Evolutionary conservation across 257 asterid species (phyloP).

Genomic region (Solanum lycopersicoides): DNA sequence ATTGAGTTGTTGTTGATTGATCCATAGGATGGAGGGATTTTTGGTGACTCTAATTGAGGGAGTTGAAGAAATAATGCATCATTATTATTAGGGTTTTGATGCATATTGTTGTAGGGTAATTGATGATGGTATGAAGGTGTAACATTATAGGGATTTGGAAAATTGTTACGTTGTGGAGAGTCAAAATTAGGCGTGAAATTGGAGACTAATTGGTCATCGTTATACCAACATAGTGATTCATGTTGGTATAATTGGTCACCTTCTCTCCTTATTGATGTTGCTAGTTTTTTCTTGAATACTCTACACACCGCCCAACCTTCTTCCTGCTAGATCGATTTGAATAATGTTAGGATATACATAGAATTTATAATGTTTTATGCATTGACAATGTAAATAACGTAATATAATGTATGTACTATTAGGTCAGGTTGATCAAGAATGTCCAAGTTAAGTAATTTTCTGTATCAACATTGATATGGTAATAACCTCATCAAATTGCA

Average conservation of each 20-base stretch:
- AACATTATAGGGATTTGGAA: constrained; percentile 3
- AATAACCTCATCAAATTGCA: background rate
- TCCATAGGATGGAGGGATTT: constrained; percentile 18
- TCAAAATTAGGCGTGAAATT: constrained; percentile 39
- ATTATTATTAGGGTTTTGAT: background rate
- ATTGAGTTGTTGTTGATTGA: background rate
- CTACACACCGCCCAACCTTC: constrained; percentile 80
- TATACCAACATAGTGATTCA: constrained; percentile 44
- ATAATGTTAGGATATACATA: background rate
- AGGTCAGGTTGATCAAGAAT: background rate
- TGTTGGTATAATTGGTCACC: constrained; percentile 11
- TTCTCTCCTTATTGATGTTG: constrained; percentile 25
- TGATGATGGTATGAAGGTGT: constrained; percentile 1
- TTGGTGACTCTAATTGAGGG: constrained; percentile 55
- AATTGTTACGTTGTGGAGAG: constrained; percentile 15
- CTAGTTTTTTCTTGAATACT: constrained; percentile 53
- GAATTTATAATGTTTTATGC: background rate
- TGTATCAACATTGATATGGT: background rate
- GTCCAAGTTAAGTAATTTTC: background rate
- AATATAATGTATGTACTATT: background rate
- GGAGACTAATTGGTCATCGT: constrained; percentile 40
- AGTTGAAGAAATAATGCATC: constrained; percentile 36
- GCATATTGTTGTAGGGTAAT: constrained; percentile 11
- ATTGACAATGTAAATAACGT: background rate
- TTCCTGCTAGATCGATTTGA: constrained; percentile 36